Percentiles rank a stretch among this genome's conserved stretches.
These are phyloP conservation scores for Inonotus obliquus DNA, from an alignment of 1,284 basidiomycete genomes.

Conservation along the genomic window DNA sequence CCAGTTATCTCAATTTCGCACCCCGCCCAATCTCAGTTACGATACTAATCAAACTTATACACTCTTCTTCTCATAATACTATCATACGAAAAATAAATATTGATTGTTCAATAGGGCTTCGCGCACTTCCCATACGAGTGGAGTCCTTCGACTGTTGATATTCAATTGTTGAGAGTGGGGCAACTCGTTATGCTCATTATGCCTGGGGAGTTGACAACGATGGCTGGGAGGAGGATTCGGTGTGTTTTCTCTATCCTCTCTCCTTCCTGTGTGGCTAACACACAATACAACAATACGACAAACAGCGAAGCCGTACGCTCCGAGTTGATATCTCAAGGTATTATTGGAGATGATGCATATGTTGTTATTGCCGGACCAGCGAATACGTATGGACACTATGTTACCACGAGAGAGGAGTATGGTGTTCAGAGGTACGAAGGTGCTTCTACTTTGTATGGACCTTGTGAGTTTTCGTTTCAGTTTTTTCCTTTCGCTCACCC, in stretches of 20 bases:
- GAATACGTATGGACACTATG: conserved; percentile 76
- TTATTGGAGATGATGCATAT: conserved; percentile 63
- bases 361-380: conserved; percentile 77
- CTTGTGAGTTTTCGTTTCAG: conserved; percentile 41
- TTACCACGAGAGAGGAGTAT: conserved; percentile 75
- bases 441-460: conserved; percentile 76
- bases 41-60: neutral
- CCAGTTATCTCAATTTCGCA: neutral
- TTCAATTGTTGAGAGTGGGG: conserved; percentile 78
- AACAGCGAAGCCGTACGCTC: conserved; percentile 57
- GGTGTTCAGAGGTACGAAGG: conserved; percentile 77
- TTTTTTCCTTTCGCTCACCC: neutral
- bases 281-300: neutral
- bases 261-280: neutral
- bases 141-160: conserved; percentile 72
- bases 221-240: conserved; percentile 45
- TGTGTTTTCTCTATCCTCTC: conserved; percentile 17
- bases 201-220: conserved; percentile 64
- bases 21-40: too few species aligned
- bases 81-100: too few species aligned
- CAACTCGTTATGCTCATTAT: conserved; percentile 75
- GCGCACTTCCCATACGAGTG: conserved; percentile 70
- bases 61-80: too few species aligned
- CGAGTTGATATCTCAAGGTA: conserved; percentile 54
- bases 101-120: conserved; percentile 46